Percentiles rank a stretch among this genome's conserved stretches.
These are phyloP conservation scores for Bocquillonia castaneifolia DNA, from an alignment of 441 rosid genomes.

Conservation along the genomic window DNA sequence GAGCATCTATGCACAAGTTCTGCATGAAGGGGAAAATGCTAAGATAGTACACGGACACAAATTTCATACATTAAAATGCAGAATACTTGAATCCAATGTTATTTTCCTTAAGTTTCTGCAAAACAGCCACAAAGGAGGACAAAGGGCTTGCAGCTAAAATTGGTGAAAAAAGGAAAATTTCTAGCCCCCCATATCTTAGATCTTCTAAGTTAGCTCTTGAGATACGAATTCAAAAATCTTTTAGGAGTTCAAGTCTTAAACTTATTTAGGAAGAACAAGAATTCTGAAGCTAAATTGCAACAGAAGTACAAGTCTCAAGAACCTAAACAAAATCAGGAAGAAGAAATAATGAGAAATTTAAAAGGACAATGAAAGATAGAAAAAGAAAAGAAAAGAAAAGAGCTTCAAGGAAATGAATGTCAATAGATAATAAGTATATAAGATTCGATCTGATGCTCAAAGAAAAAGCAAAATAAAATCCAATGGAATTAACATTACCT, in stretches of 20 bases:
- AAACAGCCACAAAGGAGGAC: background rate
- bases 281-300: background rate
- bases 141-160: background rate
- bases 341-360: background rate
- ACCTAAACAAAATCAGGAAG: background rate
- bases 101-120: background rate
- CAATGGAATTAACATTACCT: slow-evolving; percentile 39
- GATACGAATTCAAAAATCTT: background rate
- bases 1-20: background rate
- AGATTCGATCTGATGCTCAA: background rate
- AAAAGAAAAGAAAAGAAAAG: background rate
- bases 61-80: background rate
- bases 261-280: background rate
- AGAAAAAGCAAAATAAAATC: background rate
- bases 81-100: background rate
- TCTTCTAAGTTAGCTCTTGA: background rate
- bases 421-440: no score
- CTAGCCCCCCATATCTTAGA: background rate
- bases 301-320: background rate
- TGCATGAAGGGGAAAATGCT: slow-evolving; percentile 1
- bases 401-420: no score
- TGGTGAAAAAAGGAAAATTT: background rate
- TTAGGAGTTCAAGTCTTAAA: no score
- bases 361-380: no score
- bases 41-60: background rate